phyloP scores from a whole-genome alignment of 2,329 filamentous ascomycete species.

The Trichoderma afroharzianum region DNA sequence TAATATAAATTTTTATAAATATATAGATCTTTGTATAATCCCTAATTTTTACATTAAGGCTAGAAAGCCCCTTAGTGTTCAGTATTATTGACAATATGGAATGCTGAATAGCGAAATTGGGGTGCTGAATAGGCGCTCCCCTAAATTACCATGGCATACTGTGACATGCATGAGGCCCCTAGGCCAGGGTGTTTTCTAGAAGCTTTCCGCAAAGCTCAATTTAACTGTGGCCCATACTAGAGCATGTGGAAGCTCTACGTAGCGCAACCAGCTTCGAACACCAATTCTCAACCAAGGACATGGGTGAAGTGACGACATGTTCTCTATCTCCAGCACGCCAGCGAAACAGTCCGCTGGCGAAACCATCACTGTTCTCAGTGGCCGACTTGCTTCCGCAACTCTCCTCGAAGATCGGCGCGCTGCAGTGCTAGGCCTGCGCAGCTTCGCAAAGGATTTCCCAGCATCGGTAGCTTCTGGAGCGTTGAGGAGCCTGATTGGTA shows the following conservation, averaged over 20 bases:
- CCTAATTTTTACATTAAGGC: too few relatives aligned
- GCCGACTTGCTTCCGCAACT: conserved; percentile 81
- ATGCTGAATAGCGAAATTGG: too few relatives aligned
- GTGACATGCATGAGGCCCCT: not conserved
- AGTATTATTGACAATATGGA: too few relatives aligned
- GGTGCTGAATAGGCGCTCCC: not conserved
- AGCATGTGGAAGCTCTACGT: not conserved
- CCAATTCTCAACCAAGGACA: not conserved
- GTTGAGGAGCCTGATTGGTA: conserved; percentile 81
- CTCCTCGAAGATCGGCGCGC: conserved; percentile 91
- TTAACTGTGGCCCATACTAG: not conserved
- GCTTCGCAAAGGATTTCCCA: conserved; percentile 94
- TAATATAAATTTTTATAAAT: not conserved
- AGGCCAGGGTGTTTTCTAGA: not conserved
- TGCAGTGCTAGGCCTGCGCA: conserved; percentile 86
- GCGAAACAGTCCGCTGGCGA: conserved; percentile 95
- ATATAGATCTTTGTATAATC: too few relatives aligned
- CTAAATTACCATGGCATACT: not conserved
- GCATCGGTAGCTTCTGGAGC: conserved; percentile 93
- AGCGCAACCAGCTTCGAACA: not conserved
- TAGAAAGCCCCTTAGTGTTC: too few relatives aligned
- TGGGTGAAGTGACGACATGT: conserved; percentile 42
- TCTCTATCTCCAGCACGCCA: conserved; percentile 67
- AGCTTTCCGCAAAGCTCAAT: not conserved
- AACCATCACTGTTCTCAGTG: conserved; percentile 86